Evolutionary conservation across 176 grass and related monocot genomes (phyloP).

Genomic region (Oryza longistaminata): DNA sequence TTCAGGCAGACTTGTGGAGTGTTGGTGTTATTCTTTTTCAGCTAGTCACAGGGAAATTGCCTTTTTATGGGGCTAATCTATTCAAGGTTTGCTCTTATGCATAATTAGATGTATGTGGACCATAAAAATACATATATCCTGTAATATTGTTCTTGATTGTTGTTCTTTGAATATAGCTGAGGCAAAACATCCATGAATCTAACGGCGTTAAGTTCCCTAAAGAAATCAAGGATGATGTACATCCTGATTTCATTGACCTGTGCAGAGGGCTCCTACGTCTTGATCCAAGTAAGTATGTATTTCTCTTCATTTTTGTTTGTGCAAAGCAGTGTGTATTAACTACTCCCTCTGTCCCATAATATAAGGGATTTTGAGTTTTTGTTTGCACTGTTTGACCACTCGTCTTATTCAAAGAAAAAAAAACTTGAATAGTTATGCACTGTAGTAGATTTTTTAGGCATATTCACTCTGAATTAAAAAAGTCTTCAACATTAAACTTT

Average conservation of each 20-base stretch:
- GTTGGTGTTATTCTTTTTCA: slow-evolving; percentile 76
- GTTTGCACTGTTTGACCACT: too few relatives aligned
- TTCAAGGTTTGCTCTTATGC: slow-evolving; percentile 38
- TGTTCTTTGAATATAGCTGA: slow-evolving; percentile 48
- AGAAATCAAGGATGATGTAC: slow-evolving; percentile 49
- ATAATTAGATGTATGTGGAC: neutral
- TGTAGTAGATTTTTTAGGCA: neutral
- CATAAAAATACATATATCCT: neutral
- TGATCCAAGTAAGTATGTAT: slow-evolving; percentile 52
- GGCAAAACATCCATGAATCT: slow-evolving; percentile 59
- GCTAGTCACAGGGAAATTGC: slow-evolving; percentile 61
- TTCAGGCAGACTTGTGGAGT: slow-evolving; percentile 86
- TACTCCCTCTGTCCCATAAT: too few relatives aligned
- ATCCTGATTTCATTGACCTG: slow-evolving; percentile 60
- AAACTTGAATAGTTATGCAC: neutral
- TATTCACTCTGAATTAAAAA: neutral
- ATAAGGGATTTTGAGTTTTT: too few relatives aligned
- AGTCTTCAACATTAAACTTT: neutral
- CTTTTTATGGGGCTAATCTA: slow-evolving; percentile 48
- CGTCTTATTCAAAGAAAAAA: too few relatives aligned
- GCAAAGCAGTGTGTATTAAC: slow-evolving; percentile 1
- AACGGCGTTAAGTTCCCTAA: slow-evolving; percentile 60
- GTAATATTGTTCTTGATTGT: slow-evolving; percentile 21
- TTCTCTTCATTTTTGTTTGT: slow-evolving; percentile 26
- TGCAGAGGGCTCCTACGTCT: slow-evolving; percentile 60